phyloP scores from a whole-genome alignment of 2,329 filamentous ascomycete genomes.

The Phialemonium atrogriseum region DNA sequence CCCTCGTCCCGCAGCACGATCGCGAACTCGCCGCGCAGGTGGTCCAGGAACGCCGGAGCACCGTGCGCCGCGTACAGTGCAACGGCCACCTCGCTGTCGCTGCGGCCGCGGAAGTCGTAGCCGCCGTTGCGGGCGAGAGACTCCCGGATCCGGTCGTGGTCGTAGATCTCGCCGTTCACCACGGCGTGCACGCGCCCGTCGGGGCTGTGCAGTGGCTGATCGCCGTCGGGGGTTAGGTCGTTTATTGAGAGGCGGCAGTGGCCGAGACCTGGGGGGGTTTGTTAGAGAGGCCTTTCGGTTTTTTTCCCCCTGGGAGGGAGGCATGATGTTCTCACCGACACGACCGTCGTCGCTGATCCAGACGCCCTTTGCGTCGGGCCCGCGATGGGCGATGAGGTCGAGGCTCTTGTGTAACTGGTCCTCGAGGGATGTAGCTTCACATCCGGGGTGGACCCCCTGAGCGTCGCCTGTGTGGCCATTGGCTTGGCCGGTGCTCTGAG shows the following conservation, averaged over 20 bases:
- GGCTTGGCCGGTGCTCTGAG: too few relatives aligned
- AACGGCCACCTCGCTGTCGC: slow-evolving; percentile 44
- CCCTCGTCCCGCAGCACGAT: slow-evolving; percentile 41
- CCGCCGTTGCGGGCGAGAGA: slow-evolving; percentile 22
- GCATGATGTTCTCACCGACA: slow-evolving; percentile 3
- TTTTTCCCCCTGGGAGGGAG: too few relatives aligned
- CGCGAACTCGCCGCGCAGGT: slow-evolving; percentile 47
- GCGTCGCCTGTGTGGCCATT: too few relatives aligned
- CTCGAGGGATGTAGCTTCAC: too few relatives aligned
- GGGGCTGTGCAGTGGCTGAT: slow-evolving; percentile 35
- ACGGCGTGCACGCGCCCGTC: slow-evolving; percentile 39
- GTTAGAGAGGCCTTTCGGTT: too few relatives aligned
- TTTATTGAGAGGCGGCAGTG: slow-evolving; percentile 45
- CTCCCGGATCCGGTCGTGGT: slow-evolving; percentile 34
- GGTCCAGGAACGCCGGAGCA: slow-evolving; percentile 20
- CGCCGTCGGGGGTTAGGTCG: slow-evolving; percentile 36
- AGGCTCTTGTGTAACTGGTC: slow-evolving; percentile 15
- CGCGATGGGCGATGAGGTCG: slow-evolving; percentile 20
- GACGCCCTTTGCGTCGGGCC: slow-evolving; percentile 19
- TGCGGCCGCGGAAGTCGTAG: slow-evolving; percentile 35
- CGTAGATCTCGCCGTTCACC: slow-evolving; percentile 55
- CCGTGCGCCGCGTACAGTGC: slow-evolving; percentile 44
- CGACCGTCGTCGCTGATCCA: slow-evolving; percentile 17
- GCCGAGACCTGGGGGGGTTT: slow-evolving; percentile 23
- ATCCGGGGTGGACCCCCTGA: too few relatives aligned